Percentiles rank a stretch among this genome's conserved stretches.
Conservation (phyloP, 768 basidiomycete species). For the Cubamyces sp. region DNA sequence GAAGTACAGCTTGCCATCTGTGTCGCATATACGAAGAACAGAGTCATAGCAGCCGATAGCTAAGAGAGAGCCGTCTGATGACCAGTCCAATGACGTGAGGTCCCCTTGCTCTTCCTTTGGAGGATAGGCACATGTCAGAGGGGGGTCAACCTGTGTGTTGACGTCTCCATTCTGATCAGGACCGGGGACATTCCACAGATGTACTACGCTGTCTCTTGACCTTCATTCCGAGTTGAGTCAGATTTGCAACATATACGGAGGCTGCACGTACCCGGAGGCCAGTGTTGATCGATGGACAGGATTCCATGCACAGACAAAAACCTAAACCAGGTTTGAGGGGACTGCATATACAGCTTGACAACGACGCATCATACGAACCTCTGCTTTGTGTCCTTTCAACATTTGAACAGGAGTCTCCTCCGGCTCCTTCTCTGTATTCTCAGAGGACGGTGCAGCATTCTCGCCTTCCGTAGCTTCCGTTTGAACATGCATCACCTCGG, state of each 20-base stretch:
- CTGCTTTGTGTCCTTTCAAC: slow-evolving; percentile 48
- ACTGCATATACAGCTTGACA: not conserved
- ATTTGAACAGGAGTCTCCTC: slow-evolving; percentile 12
- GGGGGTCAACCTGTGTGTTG: slow-evolving; percentile 3
- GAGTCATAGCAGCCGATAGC: slow-evolving; percentile 82
- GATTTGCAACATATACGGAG: not conserved
- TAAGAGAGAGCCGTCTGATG: slow-evolving; percentile 67
- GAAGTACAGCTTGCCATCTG: slow-evolving; percentile 64
- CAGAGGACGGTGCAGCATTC: not conserved
- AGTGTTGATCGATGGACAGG: slow-evolving; percentile 61
- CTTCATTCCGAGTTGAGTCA: slow-evolving; percentile 30
- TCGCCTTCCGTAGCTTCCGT: not conserved
- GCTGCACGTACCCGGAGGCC: slow-evolving; percentile 66
- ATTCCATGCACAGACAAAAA: slow-evolving; percentile 84
- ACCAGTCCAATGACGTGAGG: slow-evolving; percentile 81
- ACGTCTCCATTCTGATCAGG: slow-evolving; percentile 26
- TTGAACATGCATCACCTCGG: too few species aligned
- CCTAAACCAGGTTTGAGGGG: slow-evolving; percentile 45
- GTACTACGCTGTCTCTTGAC: slow-evolving; percentile 76
- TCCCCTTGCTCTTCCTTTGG: slow-evolving; percentile 56
- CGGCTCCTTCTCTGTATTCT: not conserved
- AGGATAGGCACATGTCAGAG: slow-evolving; percentile 51
- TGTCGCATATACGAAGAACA: slow-evolving; percentile 67
- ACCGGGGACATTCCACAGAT: slow-evolving; percentile 69
- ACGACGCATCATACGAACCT: slow-evolving; percentile 18